A percentile compares a stretch with the other conserved stretches of the same genome.
Conservation (phyloP, 1,284 basidiomycete genomes). For the Leccinum griseonigrum region DNA sequence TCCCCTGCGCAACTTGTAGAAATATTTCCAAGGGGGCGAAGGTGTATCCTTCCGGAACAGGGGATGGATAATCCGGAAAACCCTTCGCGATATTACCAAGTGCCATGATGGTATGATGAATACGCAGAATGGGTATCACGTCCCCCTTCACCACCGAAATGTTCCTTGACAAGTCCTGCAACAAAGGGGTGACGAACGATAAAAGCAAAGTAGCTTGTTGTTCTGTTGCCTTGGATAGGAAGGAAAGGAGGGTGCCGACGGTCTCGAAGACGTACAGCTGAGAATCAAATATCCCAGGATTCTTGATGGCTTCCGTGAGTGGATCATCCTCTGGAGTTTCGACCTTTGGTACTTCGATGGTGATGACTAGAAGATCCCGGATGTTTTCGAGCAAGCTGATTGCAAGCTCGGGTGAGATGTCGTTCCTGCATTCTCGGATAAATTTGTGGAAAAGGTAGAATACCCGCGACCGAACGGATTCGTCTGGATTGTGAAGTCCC, state of each 20-base stretch:
- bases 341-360: conserved; percentile 63
- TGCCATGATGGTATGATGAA: conserved; percentile 97
- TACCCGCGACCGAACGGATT: conserved; percentile 73
- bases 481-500: conserved; percentile 82
- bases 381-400: conserved; percentile 73
- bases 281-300: conserved; percentile 78
- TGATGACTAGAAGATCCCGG: conserved; percentile 67
- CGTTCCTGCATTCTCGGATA: conserved; percentile 80
- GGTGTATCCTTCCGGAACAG: conserved; percentile 64
- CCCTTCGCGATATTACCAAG: conserved; percentile 95
- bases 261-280: conserved; percentile 97
- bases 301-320: conserved; percentile 78
- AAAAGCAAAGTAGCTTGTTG: conserved; percentile 73
- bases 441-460: conserved; percentile 96
- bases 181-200: conserved; percentile 79
- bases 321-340: conserved; percentile 68
- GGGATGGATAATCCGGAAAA: conserved; percentile 85
- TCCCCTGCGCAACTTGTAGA: conserved; percentile 84
- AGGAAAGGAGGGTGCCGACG: conserved; percentile 80
- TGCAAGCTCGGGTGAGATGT: conserved; percentile 76
- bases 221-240: conserved; percentile 67
- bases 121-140: conserved; percentile 75
- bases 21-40: conserved; percentile 82
- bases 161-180: conserved; percentile 72
- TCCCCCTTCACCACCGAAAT: conserved; percentile 61